phyloP scores from a whole-genome alignment of 305 asterid genomes.

The Fraxinus greggii region DNA sequence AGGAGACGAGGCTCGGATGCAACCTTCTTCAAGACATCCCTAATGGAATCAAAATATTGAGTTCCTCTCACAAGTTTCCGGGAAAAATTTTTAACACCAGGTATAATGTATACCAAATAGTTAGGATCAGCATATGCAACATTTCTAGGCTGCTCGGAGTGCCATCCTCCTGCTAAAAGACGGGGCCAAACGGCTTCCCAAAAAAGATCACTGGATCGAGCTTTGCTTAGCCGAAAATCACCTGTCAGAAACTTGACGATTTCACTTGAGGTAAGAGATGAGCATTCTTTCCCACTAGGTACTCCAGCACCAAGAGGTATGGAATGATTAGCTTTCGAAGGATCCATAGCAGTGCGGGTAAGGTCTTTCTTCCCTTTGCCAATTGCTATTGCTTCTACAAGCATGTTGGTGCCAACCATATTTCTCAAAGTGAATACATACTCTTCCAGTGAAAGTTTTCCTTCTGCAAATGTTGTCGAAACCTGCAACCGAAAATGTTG shows the following conservation, averaged over 20 bases:
- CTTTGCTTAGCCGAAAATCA: slow-evolving; percentile 69
- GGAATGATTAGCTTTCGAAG: slow-evolving; percentile 41
- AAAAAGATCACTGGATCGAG: slow-evolving; percentile 63
- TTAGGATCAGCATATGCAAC: slow-evolving; percentile 37
- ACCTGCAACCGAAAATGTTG: slow-evolving; percentile 35
- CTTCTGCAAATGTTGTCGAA: slow-evolving; percentile 48
- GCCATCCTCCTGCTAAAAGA: slow-evolving; percentile 80
- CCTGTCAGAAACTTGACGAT: slow-evolving; percentile 60
- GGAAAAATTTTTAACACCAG: slow-evolving; percentile 62
- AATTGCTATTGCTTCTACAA: slow-evolving; percentile 63
- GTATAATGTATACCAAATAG: slow-evolving; percentile 62
- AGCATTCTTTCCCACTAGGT: slow-evolving; percentile 65
- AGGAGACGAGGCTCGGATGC: slow-evolving; percentile 63
- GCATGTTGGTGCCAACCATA: slow-evolving; percentile 43
- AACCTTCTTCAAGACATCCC: slow-evolving; percentile 69
- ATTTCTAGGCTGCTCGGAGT: slow-evolving; percentile 62
- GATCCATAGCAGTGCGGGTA: slow-evolving; percentile 48
- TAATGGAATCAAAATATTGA: slow-evolving; percentile 66
- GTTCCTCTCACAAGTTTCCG: slow-evolving; percentile 54
- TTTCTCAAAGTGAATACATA: slow-evolving; percentile 50
- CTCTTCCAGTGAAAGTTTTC: slow-evolving; percentile 47
- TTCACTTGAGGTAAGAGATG: slow-evolving; percentile 52
- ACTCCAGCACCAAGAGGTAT: slow-evolving; percentile 45
- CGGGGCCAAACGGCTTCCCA: slow-evolving; percentile 96
- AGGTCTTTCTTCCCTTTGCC: slow-evolving; percentile 71